phyloP scores from a whole-genome alignment of 73 alveolate species.

The Symbiodinium pilosum region DNA sequence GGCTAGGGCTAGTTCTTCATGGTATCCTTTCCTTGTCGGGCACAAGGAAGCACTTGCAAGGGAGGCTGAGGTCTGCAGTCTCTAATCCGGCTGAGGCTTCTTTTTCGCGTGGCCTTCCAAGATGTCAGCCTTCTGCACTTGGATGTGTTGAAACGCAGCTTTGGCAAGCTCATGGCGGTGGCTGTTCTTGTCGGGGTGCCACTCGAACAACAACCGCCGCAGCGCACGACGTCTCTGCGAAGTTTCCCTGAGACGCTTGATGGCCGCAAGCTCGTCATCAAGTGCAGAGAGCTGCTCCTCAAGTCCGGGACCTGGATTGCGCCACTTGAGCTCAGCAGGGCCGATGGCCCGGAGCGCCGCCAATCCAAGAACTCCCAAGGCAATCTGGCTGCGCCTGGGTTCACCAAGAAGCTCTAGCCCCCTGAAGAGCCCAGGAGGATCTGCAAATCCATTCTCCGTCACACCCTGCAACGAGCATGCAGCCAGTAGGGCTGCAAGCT shows the following conservation, averaged over 20 bases:
- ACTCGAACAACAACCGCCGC: slow-evolving; percentile 73
- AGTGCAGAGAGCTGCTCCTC: slow-evolving; percentile 57
- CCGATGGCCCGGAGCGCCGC: slow-evolving; percentile 53
- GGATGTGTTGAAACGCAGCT: slow-evolving; percentile 68
- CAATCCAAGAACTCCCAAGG: slow-evolving; percentile 47
- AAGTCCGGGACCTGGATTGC: slow-evolving; percentile 14
- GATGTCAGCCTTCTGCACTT: slow-evolving; percentile 25
- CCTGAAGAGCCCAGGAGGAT: slow-evolving; percentile 20
- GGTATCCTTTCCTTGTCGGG: too few species aligned
- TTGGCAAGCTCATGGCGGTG: slow-evolving; percentile 78
- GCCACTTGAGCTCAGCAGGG: slow-evolving; percentile 65
- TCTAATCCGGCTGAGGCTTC: too few species aligned
- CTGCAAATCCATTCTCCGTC: not conserved
- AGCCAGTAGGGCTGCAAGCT: not conserved
- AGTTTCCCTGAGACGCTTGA: slow-evolving; percentile 43
- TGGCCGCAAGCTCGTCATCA: slow-evolving; percentile 63
- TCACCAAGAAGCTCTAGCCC: slow-evolving; percentile 41
- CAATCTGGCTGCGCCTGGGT: slow-evolving; percentile 39
- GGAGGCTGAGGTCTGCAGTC: too few species aligned
- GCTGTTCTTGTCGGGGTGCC: slow-evolving; percentile 91
- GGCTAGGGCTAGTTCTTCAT: too few species aligned
- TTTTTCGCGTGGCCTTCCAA: not conserved
- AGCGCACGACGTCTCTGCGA: slow-evolving; percentile 34
- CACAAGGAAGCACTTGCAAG: too few species aligned
- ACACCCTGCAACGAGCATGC: slow-evolving; percentile 10